A percentile compares a stretch with the other conserved stretches of the same genome.
These are phyloP conservation scores for Saccharomyces hybrid DNA, from an alignment of 1,139 yeast genomes.

Conservation along the genomic window DNA sequence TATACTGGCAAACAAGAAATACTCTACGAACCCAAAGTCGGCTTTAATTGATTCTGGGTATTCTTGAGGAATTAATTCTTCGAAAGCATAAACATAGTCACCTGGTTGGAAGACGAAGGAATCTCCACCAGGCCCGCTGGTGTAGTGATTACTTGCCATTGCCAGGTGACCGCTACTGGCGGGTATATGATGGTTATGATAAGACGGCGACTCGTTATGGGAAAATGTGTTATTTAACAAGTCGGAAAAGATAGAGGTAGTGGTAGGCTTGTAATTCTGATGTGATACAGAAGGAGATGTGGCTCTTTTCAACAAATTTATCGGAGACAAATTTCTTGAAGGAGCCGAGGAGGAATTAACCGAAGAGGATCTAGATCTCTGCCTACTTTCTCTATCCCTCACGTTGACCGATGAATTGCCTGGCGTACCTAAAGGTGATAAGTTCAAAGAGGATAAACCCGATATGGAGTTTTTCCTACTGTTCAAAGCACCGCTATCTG, in stretches of 20 bases:
- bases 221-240: slow-evolving; percentile 20
- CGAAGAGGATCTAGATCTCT: background rate
- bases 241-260: slow-evolving; percentile 22
- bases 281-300: slow-evolving; percentile 29
- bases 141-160: slow-evolving; percentile 4
- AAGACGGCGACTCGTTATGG: background rate
- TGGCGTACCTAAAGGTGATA: background rate
- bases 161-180: slow-evolving; percentile 4
- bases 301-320: slow-evolving; percentile 37
- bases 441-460: background rate
- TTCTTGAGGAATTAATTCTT: slow-evolving; percentile 74
- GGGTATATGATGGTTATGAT: background rate
- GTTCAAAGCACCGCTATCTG: background rate
- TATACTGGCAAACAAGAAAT: slow-evolving; percentile 58
- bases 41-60: slow-evolving; percentile 75
- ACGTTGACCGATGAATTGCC: background rate
- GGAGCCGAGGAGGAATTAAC: slow-evolving; percentile 5
- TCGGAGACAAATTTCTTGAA: slow-evolving; percentile 31
- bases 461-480: background rate
- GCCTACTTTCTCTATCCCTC: background rate
- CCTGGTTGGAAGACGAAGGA: slow-evolving; percentile 59
- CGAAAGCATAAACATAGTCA: slow-evolving; percentile 86
- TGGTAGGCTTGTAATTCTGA: slow-evolving; percentile 1
- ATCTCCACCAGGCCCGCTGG: slow-evolving; percentile 10
- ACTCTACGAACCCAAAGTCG: slow-evolving; percentile 72